phyloP scores from a whole-genome alignment of 2,329 filamentous ascomycete species.

The Aspergillus aculeatinus region DNA sequence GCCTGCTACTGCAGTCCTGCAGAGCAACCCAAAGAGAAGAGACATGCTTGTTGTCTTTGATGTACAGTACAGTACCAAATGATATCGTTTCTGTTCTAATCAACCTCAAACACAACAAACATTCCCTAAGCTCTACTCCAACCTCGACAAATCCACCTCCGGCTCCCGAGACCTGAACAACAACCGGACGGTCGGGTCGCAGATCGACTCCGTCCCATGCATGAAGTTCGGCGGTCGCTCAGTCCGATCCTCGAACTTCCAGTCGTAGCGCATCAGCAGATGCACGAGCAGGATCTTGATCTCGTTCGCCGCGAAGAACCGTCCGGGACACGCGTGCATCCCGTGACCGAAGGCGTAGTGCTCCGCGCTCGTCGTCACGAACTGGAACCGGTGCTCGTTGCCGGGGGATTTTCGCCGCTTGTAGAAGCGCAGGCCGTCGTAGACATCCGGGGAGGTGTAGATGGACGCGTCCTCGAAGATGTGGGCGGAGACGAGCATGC shows the following conservation, averaged over 20 bases:
- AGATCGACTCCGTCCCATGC: constrained; percentile 47
- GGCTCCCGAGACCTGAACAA: constrained; percentile 27
- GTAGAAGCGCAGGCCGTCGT: constrained; percentile 37
- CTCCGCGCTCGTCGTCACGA: constrained; percentile 31
- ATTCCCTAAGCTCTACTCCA: neutral
- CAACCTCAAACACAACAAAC: neutral
- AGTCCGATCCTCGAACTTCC: constrained; percentile 42
- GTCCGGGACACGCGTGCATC: constrained; percentile 47
- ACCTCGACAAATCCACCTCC: constrained; percentile 24
- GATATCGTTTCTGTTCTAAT: too few species aligned
- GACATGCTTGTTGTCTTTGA: too few species aligned
- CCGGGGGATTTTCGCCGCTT: constrained; percentile 31
- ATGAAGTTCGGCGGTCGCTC: constrained; percentile 44
- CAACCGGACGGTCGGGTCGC: constrained; percentile 29
- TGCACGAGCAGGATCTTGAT: constrained; percentile 56
- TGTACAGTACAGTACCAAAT: too few species aligned
- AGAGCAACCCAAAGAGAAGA: too few species aligned
- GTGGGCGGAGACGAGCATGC: constrained; percentile 26
- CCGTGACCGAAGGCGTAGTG: constrained; percentile 41
- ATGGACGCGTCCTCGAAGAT: constrained; percentile 28
- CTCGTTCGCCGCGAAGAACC: constrained; percentile 58
- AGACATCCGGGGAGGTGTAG: constrained; percentile 29
- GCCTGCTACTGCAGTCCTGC: too few species aligned
- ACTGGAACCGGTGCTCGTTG: constrained; percentile 30
- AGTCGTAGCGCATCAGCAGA: constrained; percentile 54